These are phyloP conservation scores for Alternaria novae-zelandiae DNA, from an alignment of 2,329 filamentous ascomycete species.

Conservation along the genomic window DNA sequence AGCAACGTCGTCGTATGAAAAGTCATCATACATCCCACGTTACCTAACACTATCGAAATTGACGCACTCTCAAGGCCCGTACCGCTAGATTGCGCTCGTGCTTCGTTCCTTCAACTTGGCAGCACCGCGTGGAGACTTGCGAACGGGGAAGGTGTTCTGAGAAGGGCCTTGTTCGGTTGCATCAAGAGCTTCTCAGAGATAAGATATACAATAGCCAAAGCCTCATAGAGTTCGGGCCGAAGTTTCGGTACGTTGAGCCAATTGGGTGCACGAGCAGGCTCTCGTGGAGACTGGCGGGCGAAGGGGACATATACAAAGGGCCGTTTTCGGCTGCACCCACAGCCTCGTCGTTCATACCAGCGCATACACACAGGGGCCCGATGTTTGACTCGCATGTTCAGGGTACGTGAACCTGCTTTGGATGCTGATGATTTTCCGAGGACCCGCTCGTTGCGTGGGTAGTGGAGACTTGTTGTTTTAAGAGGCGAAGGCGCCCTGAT, in stretches of 20 bases:
- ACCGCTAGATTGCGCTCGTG: background rate
- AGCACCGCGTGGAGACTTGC: background rate
- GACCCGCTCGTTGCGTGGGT: background rate
- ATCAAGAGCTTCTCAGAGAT: background rate
- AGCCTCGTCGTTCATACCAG: background rate
- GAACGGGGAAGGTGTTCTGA: background rate
- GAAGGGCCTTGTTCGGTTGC: conserved; percentile 7
- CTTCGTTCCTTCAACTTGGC: background rate
- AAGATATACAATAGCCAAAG: background rate
- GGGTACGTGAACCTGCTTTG: background rate
- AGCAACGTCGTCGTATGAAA: background rate
- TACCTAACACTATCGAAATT: background rate
- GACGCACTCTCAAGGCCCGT: background rate
- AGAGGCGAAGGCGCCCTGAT: background rate
- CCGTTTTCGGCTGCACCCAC: conserved; percentile 2
- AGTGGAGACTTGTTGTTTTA: background rate
- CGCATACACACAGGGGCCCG: background rate
- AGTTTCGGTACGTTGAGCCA: background rate
- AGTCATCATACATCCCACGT: background rate
- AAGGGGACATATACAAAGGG: conserved; percentile 1
- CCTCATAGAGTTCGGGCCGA: conserved; percentile 1
- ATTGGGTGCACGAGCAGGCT: background rate
- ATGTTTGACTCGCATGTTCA: background rate
- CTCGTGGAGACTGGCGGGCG: background rate
- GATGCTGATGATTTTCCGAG: background rate